Base-by-base conservation (phyloP, 768 basidiomycete species). In the Agaricus bisporus region DNA sequence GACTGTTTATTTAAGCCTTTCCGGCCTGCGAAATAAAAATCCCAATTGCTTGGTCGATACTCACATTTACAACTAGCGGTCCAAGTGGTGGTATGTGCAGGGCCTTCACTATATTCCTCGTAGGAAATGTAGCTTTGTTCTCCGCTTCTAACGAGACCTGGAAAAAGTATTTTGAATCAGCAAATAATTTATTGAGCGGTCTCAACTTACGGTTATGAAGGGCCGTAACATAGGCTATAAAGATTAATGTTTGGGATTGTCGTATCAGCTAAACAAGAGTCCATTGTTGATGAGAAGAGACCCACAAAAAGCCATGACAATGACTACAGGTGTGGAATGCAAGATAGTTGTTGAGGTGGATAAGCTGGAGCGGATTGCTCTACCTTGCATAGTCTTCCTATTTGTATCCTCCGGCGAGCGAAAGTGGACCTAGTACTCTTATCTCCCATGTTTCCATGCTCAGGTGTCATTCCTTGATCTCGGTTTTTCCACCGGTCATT, bases 41-140 rank as follows among this genome's bases (percentile, higher is more conserved):
- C 20, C 20, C 22, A 26, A 10, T 14, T 39, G 20, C 20, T n/a
- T 42, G 18, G 15, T 25, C 22, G 26, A 2, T 5, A 51, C 79
- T 59, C 59, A 84, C 85, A 70, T 68, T 80, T 83, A 65, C 81
- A 85, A 18, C 73, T 63, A n/a, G 72, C 64, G 9, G 71, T 79
- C 84, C 84, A 87, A 18, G 61, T 51, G 28, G 69, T 59, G 10
- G 68, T 65, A 58, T 78, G 63, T 8, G 72, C 55, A 0, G 71
- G 76, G 0, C 84, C 83, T 4, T 66, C 58, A 1, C 41, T 58
- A 0, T 58, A 61, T 45, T 78, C 75, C 12, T 49, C 65, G 68
- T 70, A 85, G 41, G 65, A 73, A 48, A 84, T 46, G 8, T 17
- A 14, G 5, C 38, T 32, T 32, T 46, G 37, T 54, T 54, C 52